These are phyloP conservation scores for Fusarium burgessii DNA, from an alignment of 2,329 filamentous ascomycete species.

Conservation along the genomic window DNA sequence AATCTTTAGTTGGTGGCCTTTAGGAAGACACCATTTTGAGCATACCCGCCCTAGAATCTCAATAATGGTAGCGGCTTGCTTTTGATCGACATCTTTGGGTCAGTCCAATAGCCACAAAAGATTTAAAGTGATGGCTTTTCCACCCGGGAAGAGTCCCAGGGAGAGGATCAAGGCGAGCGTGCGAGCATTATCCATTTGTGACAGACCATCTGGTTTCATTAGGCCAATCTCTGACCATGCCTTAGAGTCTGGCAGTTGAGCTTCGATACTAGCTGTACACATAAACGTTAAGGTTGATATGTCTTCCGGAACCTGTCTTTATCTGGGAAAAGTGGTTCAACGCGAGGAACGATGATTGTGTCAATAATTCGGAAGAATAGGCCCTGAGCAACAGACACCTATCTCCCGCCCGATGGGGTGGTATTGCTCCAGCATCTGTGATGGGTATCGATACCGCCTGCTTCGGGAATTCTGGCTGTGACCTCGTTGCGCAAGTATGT, in stretches of 20 bases:
- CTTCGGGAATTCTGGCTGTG: neutral
- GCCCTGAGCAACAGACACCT: neutral
- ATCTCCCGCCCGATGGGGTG: neutral
- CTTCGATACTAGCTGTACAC: neutral
- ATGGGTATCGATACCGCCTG: neutral
- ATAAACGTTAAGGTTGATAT: neutral
- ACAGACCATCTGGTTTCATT: neutral
- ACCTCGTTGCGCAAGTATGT: neutral
- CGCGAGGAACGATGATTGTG: neutral
- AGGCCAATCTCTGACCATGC: neutral
- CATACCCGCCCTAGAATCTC: neutral
- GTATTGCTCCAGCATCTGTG: neutral
- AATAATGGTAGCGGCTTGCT: neutral
- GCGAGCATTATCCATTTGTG: no score
- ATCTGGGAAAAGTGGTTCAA: no score
- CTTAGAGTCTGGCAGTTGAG: neutral
- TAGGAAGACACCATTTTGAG: neutral
- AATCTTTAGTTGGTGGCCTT: neutral
- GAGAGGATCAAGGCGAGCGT: no score
- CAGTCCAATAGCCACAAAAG: neutral
- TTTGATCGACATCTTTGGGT: neutral
- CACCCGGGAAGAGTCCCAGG: neutral
- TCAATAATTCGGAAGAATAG: neutral
- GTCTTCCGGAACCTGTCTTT: neutral
- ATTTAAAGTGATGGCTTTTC: no score